phyloP scores from a whole-genome alignment of 768 basidiomycete species.

The Termitomyces heimii region DNA sequence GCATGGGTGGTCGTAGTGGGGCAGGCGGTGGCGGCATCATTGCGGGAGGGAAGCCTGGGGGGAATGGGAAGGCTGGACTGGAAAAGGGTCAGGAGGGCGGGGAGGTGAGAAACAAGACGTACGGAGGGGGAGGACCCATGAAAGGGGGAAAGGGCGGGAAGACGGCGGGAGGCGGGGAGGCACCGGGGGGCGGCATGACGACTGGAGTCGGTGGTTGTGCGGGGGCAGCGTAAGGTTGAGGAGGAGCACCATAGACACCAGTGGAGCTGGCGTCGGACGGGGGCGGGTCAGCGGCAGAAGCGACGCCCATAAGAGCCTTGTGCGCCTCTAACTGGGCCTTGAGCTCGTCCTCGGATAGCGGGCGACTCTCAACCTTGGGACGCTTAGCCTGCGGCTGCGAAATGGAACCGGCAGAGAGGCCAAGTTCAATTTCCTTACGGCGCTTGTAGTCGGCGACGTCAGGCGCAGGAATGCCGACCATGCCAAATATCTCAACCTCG shows the following conservation, averaged over 20 bases:
- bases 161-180: constrained; percentile 26
- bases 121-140: constrained; percentile 36
- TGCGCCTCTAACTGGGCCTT: constrained; percentile 83
- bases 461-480: constrained; percentile 96
- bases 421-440: constrained; percentile 91
- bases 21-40: constrained; percentile 9
- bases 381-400: constrained; percentile 78
- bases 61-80: constrained; percentile 40
- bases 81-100: constrained; percentile 7
- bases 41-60: constrained; percentile 39
- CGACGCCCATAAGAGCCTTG: constrained; percentile 82
- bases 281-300: constrained; percentile 29
- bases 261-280: constrained; percentile 35
- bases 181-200: constrained; percentile 22
- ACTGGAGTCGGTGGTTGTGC: constrained; percentile 22
- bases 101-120: constrained; percentile 17
- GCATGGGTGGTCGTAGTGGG: constrained; percentile 10
- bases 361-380: constrained; percentile 72
- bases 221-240: constrained; percentile 60
- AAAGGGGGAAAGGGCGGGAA: constrained; percentile 54
- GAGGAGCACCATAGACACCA: constrained; percentile 71
- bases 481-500: constrained; percentile 98
- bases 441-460: constrained; percentile 96
- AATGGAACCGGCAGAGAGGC: constrained; percentile 76
- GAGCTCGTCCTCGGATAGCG: constrained; percentile 79